Conservation (phyloP, 768 basidiomycete genomes). For the Rhodotorula kratochvilovae region DNA sequence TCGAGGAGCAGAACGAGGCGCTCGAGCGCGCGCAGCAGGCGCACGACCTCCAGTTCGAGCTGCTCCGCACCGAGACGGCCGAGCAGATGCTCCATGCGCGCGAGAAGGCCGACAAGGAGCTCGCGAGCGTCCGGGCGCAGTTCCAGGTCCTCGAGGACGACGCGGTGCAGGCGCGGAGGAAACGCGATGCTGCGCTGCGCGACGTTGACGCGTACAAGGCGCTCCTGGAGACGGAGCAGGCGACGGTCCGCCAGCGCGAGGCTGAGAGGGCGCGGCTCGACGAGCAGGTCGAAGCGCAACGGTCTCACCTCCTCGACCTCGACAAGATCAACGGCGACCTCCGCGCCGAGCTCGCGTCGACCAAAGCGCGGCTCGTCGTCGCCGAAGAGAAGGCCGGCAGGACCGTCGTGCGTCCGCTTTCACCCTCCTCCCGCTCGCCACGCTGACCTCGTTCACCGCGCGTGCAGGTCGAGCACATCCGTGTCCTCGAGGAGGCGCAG, state of each 20-base stretch:
- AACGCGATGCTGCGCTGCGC: constrained; percentile 66
- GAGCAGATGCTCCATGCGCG: constrained; percentile 27
- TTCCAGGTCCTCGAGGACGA: constrained; percentile 84
- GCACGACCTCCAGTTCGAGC: constrained; percentile 33
- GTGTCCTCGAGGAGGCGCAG: constrained; percentile 41
- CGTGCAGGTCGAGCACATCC: constrained; percentile 57
- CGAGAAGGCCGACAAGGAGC: constrained; percentile 71
- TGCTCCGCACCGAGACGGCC: constrained; percentile 20
- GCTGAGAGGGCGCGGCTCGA: constrained; percentile 45
- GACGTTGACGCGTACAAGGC: constrained; percentile 62
- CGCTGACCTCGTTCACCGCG: constrained; percentile 54
- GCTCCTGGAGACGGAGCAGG: constrained; percentile 60
- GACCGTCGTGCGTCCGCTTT: constrained; percentile 47
- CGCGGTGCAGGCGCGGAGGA: constrained; percentile 74
- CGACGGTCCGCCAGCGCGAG: constrained; percentile 5
- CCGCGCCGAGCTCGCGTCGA: constrained; percentile 44
- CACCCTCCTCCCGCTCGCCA: background rate
- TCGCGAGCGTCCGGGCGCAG: constrained; percentile 66
- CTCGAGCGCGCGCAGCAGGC: constrained; percentile 45
- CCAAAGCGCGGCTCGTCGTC: constrained; percentile 39
- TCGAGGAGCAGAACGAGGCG: constrained; percentile 42
- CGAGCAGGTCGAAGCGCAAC: constrained; percentile 46
- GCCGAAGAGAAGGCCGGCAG: constrained; percentile 50
- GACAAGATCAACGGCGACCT: constrained; percentile 51
- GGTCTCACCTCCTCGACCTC: constrained; percentile 49